Base-by-base conservation (phyloP, 2,329 filamentous ascomycete genomes). In the Venturia nashicola region DNA sequence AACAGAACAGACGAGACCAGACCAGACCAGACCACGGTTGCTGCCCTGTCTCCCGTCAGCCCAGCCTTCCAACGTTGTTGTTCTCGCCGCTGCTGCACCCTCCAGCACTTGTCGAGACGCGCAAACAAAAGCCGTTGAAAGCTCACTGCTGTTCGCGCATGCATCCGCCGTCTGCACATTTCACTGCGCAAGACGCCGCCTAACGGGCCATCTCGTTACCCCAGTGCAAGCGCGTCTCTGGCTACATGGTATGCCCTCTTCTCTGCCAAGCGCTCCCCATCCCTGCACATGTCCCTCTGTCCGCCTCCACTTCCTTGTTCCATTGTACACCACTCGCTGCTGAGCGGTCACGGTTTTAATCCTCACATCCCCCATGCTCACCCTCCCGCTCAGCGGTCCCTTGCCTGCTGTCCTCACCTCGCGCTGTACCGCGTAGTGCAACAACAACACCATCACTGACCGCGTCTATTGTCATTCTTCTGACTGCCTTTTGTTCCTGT, bases 161-260 rank as follows among this genome's bases (percentile, higher is more conserved):
- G 68, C 70, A 65, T 68, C 64, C 64, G 65, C 66, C 64, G 60
- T 63, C 62, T 72, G 72, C 72, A 72, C 63, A 59, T 69, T 65
- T 64, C 70, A 68, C 70, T 70, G 73, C 72, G 72, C 72, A 61
- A 70, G 65, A 66, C 67, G 72, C 72, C 73, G 70, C 72, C 70
- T 69, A 70, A 65, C 60, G 59, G 63, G 65, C 64, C 44, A 48
- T 65, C 66, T 64, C 65, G 66, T 66, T 65, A 70, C 71, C 72
- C 73, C 72, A 72, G 72, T 71, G 68, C 67, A 61, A 66, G 69
- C 72, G 71, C 71, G 68, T 68, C 67, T 67, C 67, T 69, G 70
- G 69, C 72, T 72, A 76, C 74, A 76, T 76, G 74, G 74, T 76
- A 76, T 73, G 74, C 72, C 72, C 71, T 70, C 70, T 71, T 66